phyloP scores from a whole-genome alignment of 2,329 filamentous ascomycete species.

The Fusarium chlamydosporum region DNA sequence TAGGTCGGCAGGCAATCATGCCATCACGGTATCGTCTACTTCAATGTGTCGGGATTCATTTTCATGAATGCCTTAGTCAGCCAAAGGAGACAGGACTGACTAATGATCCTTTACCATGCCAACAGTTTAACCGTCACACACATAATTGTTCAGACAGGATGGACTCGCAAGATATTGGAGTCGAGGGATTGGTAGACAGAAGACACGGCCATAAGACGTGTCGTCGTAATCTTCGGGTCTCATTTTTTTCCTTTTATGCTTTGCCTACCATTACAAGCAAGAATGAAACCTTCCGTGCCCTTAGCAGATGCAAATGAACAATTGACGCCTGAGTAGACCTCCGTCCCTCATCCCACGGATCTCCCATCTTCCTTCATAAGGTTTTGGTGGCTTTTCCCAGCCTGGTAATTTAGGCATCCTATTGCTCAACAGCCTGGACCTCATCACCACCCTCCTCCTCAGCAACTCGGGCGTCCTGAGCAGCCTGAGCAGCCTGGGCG shows the following conservation, averaged over 20 bases:
- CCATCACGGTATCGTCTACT: too few relatives aligned
- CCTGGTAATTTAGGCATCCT: slow-evolving; percentile 48
- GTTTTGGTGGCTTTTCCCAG: slow-evolving; percentile 47
- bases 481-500: slow-evolving; percentile 72
- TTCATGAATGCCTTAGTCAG: not conserved
- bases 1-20: not conserved
- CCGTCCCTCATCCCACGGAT: slow-evolving; percentile 53
- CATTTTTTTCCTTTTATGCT: slow-evolving; percentile 56
- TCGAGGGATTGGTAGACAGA: slow-evolving; percentile 45
- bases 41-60: not conserved
- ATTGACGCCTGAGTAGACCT: slow-evolving; percentile 60
- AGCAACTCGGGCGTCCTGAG: slow-evolving; percentile 71
- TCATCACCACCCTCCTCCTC: slow-evolving; percentile 72
- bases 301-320: slow-evolving; percentile 61
- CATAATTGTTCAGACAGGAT: not conserved
- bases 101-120: not conserved
- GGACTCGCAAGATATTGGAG: slow-evolving; percentile 6
- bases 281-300: slow-evolving; percentile 58
- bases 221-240: slow-evolving; percentile 55
- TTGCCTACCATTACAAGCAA: slow-evolving; percentile 58
- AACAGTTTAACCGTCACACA: slow-evolving; percentile 1
- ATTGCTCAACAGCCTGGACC: slow-evolving; percentile 63
- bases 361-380: slow-evolving; percentile 46
- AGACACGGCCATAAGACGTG: slow-evolving; percentile 45
- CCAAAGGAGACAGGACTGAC: not conserved